Percentiles rank a stretch among this genome's conserved stretches.
phyloP scores from a whole-genome alignment of 305 asterid species.

The Ajuga reptans region DNA sequence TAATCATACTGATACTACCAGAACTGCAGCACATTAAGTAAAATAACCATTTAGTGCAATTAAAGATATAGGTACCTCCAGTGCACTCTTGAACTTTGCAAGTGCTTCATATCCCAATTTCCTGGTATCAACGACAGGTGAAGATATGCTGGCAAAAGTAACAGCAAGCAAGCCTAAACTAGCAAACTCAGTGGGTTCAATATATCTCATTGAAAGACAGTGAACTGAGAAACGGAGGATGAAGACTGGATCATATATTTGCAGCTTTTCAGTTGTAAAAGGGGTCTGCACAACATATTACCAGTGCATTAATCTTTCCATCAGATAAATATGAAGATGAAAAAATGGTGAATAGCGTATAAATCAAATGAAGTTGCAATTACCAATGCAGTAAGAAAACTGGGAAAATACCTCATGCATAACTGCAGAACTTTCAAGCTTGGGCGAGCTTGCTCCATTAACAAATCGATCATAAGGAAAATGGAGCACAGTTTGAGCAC shows the following conservation, averaged over 20 bases:
- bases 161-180: conserved; percentile 83
- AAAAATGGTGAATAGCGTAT: conserved; percentile 15
- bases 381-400: background rate
- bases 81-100: conserved; percentile 53
- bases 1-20: conserved; percentile 7
- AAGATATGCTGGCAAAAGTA: conserved; percentile 71
- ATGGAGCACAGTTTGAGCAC: conserved; percentile 68
- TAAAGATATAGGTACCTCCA: conserved; percentile 46
- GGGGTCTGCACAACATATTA: conserved; percentile 40
- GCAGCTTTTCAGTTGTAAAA: conserved; percentile 35
- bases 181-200: conserved; percentile 80
- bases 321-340: background rate
- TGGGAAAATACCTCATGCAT: conserved; percentile 42
- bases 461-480: conserved; percentile 58
- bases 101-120: conserved; percentile 75
- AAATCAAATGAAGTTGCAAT: background rate
- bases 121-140: conserved; percentile 62
- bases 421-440: conserved; percentile 31
- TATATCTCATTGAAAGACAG: conserved; percentile 63
- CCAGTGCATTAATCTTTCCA: conserved; percentile 1
- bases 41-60: background rate
- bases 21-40: conserved; percentile 2
- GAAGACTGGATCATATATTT: conserved; percentile 73
- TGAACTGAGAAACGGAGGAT: conserved; percentile 75
- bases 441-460: conserved; percentile 29